These are phyloP conservation scores for Cyclospora cayetanensis DNA, from an alignment of 169 alveolate genomes.

Conservation along the genomic window DNA sequence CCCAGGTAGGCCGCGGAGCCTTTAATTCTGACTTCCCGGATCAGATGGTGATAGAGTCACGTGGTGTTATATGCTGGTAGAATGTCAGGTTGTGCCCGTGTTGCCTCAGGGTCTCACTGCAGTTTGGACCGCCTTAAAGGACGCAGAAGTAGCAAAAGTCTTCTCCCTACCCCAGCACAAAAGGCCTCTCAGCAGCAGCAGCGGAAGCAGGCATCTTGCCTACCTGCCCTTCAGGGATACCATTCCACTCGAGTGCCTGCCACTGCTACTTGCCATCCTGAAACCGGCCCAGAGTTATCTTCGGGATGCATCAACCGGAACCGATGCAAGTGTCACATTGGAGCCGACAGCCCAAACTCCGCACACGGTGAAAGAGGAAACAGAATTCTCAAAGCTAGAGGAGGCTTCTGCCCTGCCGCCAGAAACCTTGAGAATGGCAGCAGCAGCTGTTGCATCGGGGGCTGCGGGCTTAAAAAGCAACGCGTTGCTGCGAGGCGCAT, in stretches of 20 bases:
- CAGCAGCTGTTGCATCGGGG: constrained; percentile 25
- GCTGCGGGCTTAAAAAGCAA: constrained; percentile 2
- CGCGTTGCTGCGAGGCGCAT: constrained; percentile 45
- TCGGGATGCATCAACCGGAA: not conserved
- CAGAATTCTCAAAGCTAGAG: not conserved
- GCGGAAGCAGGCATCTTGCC: constrained; percentile 35
- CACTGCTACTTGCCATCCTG: constrained; percentile 19
- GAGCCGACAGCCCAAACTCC: not conserved
- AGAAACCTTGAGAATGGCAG: no score
- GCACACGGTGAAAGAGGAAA: not conserved
- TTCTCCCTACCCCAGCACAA: constrained; percentile 56
- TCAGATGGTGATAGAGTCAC: no score
- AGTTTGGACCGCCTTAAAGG: constrained; percentile 69
- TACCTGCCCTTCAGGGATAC: constrained; percentile 26
- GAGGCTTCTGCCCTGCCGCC: no score
- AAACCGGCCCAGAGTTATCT: constrained; percentile 1
- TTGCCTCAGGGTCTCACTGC: constrained; percentile 65
- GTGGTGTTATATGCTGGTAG: not conserved
- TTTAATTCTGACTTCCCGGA: no score
- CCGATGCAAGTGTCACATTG: no score
- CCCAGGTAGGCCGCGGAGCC: constrained; percentile 25
- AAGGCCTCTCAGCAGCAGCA: constrained; percentile 12
- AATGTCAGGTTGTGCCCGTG: not conserved
- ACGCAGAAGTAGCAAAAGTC: not conserved
- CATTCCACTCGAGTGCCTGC: constrained; percentile 43